Conservation (phyloP, 2,329 filamentous ascomycete species). For the Diaporthe nobilis region DNA sequence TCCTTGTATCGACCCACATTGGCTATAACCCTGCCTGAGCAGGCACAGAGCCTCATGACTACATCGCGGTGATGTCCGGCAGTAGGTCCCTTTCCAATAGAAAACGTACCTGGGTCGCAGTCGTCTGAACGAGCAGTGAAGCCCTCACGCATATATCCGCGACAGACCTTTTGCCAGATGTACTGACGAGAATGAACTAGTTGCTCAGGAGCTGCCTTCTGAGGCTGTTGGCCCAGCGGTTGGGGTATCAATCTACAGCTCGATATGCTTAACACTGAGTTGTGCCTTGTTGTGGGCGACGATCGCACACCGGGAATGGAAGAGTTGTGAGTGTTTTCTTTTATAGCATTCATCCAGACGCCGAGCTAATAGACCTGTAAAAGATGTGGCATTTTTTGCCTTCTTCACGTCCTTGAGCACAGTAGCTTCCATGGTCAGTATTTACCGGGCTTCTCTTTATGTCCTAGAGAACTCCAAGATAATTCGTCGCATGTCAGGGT, state of each 20-base stretch:
- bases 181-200: neutral
- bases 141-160: neutral
- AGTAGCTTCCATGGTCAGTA: constrained; percentile 52
- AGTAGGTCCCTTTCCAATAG: neutral
- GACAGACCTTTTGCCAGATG: neutral
- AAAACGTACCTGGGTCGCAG: neutral
- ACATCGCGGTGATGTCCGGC: constrained; percentile 36
- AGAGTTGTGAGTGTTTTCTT: constrained; percentile 55
- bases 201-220: constrained; percentile 36
- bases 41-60: constrained; percentile 28
- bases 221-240: constrained; percentile 37
- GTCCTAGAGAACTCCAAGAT: neutral
- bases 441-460: no score
- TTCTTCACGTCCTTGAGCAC: constrained; percentile 54
- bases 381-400: constrained; percentile 58
- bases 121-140: neutral
- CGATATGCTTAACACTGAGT: constrained; percentile 36
- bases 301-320: constrained; percentile 49
- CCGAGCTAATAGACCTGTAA: constrained; percentile 32
- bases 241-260: constrained; percentile 39
- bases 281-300: constrained; percentile 38
- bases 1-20: constrained; percentile 20
- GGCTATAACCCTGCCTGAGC: constrained; percentile 16
- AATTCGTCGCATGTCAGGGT: neutral
- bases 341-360: neutral